Evolutionary conservation across 2,329 filamentous ascomycete species (phyloP).

Genomic region (Coniella lustricola): DNA sequence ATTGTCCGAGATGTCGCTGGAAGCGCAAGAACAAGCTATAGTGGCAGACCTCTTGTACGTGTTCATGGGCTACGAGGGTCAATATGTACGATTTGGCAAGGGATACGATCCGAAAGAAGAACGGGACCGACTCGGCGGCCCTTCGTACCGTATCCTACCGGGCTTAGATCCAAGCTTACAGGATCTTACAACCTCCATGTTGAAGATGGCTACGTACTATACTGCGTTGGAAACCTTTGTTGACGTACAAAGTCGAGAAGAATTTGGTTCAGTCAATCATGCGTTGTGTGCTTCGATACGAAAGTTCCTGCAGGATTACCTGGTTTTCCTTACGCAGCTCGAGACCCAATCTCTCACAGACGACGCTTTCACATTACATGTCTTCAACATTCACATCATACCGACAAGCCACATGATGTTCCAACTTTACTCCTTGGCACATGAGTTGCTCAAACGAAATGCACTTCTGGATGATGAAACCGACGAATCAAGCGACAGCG

Average conservation of each 20-base stretch:
- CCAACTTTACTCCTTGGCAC: constrained; percentile 80
- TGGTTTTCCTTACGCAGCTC: constrained; percentile 85
- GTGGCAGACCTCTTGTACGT: constrained; percentile 89
- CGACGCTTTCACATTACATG: constrained; percentile 81
- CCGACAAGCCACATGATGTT: constrained; percentile 86
- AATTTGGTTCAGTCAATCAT: constrained; percentile 93
- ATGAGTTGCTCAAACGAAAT: constrained; percentile 83
- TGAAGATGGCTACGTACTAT: constrained; percentile 92
- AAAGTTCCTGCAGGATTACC: constrained; percentile 85
- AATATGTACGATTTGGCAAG: constrained; percentile 83
- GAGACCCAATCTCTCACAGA: constrained; percentile 91
- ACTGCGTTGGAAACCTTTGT: constrained; percentile 86
- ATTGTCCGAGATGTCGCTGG: constrained; percentile 64
- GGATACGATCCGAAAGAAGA: constrained; percentile 79
- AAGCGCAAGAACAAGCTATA: constrained; percentile 78
- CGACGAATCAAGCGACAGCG: constrained; percentile 64
- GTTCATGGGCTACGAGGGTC: constrained; percentile 98
- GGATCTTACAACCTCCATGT: constrained; percentile 80
- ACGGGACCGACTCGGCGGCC: constrained; percentile 78
- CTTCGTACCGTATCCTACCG: constrained; percentile 68
- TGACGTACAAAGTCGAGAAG: constrained; percentile 85
- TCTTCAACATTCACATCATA: constrained; percentile 85
- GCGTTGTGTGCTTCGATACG: constrained; percentile 92
- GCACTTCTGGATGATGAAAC: constrained; percentile 76
- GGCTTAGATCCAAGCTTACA: constrained; percentile 87